Evolutionary conservation across 73 alveolate genomes (phyloP).

Genomic region (Durusdinium trenchii): DNA sequence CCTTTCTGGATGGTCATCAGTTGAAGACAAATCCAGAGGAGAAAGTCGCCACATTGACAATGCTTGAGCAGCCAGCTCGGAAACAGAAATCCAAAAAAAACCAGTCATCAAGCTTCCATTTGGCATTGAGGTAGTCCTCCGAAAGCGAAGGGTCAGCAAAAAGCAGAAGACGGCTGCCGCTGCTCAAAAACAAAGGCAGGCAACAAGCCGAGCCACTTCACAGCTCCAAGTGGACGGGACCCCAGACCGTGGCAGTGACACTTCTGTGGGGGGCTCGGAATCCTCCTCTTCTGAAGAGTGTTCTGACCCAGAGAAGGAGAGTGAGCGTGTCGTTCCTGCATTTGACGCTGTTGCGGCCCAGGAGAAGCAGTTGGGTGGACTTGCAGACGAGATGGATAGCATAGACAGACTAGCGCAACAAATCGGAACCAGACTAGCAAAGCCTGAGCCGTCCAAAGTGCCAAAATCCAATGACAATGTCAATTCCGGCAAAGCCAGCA

Average conservation of each 20-base stretch:
- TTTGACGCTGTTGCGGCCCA: background rate
- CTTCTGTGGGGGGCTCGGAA: too few relatives aligned
- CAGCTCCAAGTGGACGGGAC: too few relatives aligned
- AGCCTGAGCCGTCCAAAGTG: too few relatives aligned
- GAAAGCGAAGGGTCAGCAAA: background rate
- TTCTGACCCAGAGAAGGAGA: background rate
- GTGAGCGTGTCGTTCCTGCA: background rate
- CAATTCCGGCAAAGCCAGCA: too few relatives aligned
- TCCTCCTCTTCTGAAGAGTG: background rate
- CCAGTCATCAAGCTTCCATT: conserved; percentile 18
- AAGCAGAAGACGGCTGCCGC: too few relatives aligned
- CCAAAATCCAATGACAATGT: too few relatives aligned
- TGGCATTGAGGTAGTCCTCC: too few relatives aligned
- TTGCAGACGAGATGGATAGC: background rate
- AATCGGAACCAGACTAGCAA: too few relatives aligned
- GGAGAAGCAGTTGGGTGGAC: background rate
- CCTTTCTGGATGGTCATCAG: background rate
- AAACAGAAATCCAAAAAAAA: too few relatives aligned
- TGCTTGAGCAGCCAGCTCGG: background rate
- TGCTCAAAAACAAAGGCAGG: background rate
- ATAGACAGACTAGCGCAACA: background rate
- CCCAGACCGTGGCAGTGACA: too few relatives aligned
- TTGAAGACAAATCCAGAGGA: background rate
- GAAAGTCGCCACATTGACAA: background rate
- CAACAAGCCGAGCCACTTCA: background rate